Conservation (phyloP, 352 stramenopile genomes). For the Phytopythium litorale region DNA sequence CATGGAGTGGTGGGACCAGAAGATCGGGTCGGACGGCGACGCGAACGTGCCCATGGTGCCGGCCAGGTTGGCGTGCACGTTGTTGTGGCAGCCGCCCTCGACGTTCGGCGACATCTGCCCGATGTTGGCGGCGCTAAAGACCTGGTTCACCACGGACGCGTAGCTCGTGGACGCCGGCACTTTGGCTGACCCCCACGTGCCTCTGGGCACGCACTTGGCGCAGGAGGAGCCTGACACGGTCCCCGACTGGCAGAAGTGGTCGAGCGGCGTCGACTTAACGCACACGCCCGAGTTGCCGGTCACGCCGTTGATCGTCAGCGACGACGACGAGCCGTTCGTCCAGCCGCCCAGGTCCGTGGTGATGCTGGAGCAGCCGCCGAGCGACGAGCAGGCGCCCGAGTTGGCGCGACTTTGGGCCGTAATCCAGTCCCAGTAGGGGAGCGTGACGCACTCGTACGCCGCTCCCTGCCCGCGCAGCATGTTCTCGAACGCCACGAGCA, state of each 20-base stretch:
- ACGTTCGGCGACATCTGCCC: constrained; percentile 41
- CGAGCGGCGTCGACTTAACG: constrained; percentile 23
- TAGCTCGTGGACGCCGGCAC: constrained; percentile 37
- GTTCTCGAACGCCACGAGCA: constrained; percentile 75
- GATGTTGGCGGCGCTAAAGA: constrained; percentile 49
- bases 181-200: constrained; percentile 21
- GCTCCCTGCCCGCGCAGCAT: constrained; percentile 63
- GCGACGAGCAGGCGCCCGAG: constrained; percentile 31
- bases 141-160: constrained; percentile 39
- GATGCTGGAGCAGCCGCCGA: constrained; percentile 45
- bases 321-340: constrained; percentile 10
- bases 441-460: constrained; percentile 59
- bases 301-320: constrained; percentile 44
- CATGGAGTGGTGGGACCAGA: constrained; percentile 70
- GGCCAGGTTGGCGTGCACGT: constrained; percentile 45
- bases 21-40: constrained; percentile 58
- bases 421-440: constrained; percentile 82
- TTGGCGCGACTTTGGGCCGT: constrained; percentile 34
- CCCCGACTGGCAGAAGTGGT: constrained; percentile 56
- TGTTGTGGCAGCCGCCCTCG: constrained; percentile 56
- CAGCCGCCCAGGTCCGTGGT: constrained; percentile 36
- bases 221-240: constrained; percentile 18
- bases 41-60: constrained; percentile 44
- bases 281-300: constrained; percentile 29
- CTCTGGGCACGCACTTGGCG: constrained; percentile 44